phyloP scores from a whole-genome alignment of 1,284 basidiomycete species.

The Leccinum angustisporum region DNA sequence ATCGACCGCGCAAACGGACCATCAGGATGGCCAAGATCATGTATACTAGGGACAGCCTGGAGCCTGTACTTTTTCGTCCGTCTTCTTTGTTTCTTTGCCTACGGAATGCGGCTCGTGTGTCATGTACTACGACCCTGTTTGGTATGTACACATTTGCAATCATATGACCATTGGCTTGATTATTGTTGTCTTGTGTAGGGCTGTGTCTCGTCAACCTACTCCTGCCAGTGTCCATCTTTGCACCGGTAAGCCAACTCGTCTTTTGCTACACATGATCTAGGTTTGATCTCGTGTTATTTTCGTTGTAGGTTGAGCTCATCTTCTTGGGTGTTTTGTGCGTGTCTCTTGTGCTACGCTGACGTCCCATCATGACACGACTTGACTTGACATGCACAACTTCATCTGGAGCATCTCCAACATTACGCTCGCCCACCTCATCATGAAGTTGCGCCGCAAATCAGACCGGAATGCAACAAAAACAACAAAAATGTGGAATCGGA shows the following conservation, averaged over 20 bases:
- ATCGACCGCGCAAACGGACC: constrained; percentile 29
- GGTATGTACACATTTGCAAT: constrained; percentile 14
- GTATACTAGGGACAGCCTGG: constrained; percentile 39
- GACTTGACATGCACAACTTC: constrained; percentile 32
- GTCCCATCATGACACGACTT: not conserved
- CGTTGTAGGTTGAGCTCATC: constrained; percentile 24
- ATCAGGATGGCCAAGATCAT: constrained; percentile 29
- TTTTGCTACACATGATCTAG: not conserved
- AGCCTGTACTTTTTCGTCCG: constrained; percentile 41
- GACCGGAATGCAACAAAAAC: too few species aligned
- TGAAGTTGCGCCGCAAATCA: too few species aligned
- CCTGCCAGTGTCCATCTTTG: constrained; percentile 20
- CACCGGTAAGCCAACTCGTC: constrained; percentile 29
- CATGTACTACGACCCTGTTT: constrained; percentile 15
- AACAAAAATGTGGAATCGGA: not conserved
- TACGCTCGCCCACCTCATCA: constrained; percentile 38
- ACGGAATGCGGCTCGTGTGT: not conserved
- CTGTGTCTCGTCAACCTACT: constrained; percentile 34
- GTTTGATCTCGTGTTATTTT: not conserved
- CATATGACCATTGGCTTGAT: not conserved
- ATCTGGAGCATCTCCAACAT: constrained; percentile 40
- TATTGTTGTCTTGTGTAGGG: constrained; percentile 14
- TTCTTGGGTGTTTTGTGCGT: constrained; percentile 34
- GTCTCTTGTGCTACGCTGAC: not conserved
- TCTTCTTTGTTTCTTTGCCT: not conserved